Conservation (phyloP, 768 basidiomycete species). For the Boletus pseudo-olivaceus region DNA sequence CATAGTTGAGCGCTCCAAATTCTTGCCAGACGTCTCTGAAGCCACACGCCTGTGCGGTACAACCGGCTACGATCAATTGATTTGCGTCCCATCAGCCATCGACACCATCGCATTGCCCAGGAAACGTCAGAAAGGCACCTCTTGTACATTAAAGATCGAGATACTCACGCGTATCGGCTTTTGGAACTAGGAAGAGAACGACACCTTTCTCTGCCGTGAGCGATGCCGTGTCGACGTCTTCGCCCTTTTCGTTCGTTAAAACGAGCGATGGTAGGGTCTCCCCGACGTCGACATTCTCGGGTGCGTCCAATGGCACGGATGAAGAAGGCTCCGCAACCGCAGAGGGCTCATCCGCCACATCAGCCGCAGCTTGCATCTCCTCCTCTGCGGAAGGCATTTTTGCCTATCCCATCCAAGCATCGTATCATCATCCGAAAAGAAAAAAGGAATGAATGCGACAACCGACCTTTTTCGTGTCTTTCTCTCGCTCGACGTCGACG, state of each 20-base stretch:
- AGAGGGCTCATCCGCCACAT: not conserved
- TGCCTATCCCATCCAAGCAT: constrained; percentile 8
- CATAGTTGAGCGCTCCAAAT: constrained; percentile 60
- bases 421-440: not conserved
- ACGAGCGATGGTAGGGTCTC: constrained; percentile 68
- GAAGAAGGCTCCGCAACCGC: constrained; percentile 3
- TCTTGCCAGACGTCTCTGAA: constrained; percentile 83
- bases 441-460: not conserved
- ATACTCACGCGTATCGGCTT: constrained; percentile 76
- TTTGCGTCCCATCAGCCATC: constrained; percentile 1
- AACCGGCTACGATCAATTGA: constrained; percentile 56
- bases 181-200: constrained; percentile 80
- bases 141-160: not conserved
- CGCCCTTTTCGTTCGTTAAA: constrained; percentile 82
- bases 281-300: constrained; percentile 57
- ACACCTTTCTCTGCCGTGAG: constrained; percentile 70
- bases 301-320: not conserved
- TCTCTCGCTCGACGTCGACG: constrained; percentile 8
- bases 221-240: constrained; percentile 65
- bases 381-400: constrained; percentile 18
- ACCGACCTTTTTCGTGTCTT: constrained; percentile 27
- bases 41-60: constrained; percentile 89
- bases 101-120: not conserved
- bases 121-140: not conserved
- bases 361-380: not conserved